phyloP scores from a whole-genome alignment of 208 protist species.

The Trypanosoma lewisi region DNA sequence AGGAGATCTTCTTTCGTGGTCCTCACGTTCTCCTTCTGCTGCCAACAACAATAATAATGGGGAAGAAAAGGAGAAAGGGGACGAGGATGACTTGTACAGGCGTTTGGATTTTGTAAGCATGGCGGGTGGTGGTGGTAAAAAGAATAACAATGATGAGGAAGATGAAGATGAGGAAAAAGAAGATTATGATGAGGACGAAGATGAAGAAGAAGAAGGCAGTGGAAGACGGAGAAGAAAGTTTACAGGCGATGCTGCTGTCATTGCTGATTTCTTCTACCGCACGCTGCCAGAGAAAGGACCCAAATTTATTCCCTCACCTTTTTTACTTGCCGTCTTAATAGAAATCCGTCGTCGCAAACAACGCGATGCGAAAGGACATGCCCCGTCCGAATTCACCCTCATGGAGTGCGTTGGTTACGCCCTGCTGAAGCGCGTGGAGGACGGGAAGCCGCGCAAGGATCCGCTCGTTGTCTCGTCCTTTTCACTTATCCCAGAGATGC shows the following conservation, averaged over 20 bases:
- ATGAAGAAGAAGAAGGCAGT: no score
- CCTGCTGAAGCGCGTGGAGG: conserved; percentile 41
- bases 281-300: background rate
- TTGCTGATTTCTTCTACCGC: conserved; percentile 9
- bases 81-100: conserved; percentile 10
- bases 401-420: conserved; percentile 37
- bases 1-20: conserved; percentile 43
- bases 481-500: conserved; percentile 12
- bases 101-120: conserved; percentile 18
- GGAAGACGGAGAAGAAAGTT: conserved; percentile 19
- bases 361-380: conserved; percentile 31
- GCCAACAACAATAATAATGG: no score
- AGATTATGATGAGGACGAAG: no score
- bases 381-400: conserved; percentile 47
- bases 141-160: conserved; percentile 16
- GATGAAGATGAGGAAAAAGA: conserved; percentile 23
- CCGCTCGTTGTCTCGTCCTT: conserved; percentile 59
- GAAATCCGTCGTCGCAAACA: conserved; percentile 65
- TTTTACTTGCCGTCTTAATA: conserved; percentile 48
- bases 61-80: no score
- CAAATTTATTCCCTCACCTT: conserved; percentile 41
- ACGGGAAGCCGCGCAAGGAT: conserved; percentile 44
- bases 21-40: conserved; percentile 1
- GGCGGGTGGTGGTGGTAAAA: conserved; percentile 5
- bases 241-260: background rate